These are phyloP conservation scores for Blumeriella jaapii DNA, from an alignment of 2,329 filamentous ascomycete genomes.

Conservation along the genomic window DNA sequence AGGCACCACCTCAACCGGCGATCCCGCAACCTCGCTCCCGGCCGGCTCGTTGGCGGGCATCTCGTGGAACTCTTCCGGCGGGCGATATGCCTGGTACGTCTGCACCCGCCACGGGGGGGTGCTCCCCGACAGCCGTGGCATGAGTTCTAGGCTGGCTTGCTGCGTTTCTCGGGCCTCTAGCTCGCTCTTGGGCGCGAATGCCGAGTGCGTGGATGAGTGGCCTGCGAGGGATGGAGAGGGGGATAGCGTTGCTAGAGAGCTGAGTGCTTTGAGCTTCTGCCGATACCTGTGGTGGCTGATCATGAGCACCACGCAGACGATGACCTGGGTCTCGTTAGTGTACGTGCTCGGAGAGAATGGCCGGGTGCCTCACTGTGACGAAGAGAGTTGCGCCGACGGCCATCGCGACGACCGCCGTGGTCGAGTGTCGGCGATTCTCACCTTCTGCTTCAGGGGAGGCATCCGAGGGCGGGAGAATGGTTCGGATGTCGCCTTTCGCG, in stretches of 20 bases:
- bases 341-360: too few relatives aligned
- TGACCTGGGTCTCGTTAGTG: too few relatives aligned
- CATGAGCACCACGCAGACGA: too few relatives aligned
- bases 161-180: slow-evolving; percentile 5
- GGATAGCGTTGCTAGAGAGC: too few relatives aligned
- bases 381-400: slow-evolving; percentile 7
- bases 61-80: slow-evolving; percentile 2
- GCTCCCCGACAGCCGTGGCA: not conserved
- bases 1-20: slow-evolving; percentile 3
- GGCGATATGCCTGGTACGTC: not conserved
- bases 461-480: slow-evolving; percentile 11
- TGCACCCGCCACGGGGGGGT: too few relatives aligned
- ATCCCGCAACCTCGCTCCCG: not conserved
- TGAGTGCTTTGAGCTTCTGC: too few relatives aligned
- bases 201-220: not conserved
- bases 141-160: not conserved
- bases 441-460: not conserved
- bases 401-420: slow-evolving; percentile 3
- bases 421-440: slow-evolving; percentile 1
- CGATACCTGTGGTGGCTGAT: too few relatives aligned
- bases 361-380: slow-evolving; percentile 5
- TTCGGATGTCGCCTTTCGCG: slow-evolving; percentile 9
- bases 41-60: slow-evolving; percentile 1
- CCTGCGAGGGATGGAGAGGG: not conserved
- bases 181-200: slow-evolving; percentile 3